A percentile compares a stretch with the other conserved stretches of the same genome.
Evolutionary conservation across 2,329 filamentous ascomycete species (phyloP).

Genomic region (Colletotrichum siamense): DNA sequence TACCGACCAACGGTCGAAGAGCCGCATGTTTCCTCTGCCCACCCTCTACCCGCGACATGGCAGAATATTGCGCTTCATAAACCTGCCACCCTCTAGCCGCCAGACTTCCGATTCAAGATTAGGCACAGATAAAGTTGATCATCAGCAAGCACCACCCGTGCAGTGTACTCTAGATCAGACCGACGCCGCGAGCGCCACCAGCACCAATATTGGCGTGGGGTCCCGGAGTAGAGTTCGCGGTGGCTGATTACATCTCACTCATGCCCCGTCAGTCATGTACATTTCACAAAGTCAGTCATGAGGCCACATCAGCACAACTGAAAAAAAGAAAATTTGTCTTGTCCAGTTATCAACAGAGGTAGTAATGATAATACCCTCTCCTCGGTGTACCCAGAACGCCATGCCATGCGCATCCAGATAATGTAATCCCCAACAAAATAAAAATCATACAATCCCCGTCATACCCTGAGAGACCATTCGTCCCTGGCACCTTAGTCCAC

Average conservation of each 20-base stretch:
- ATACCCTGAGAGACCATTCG: not conserved
- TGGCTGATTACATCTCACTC: not conserved
- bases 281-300: not conserved
- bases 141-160: not conserved
- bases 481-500: not conserved
- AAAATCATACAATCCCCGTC: not conserved
- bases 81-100: not conserved
- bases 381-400: conserved; percentile 13
- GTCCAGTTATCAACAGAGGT: not conserved
- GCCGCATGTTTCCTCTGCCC: not conserved
- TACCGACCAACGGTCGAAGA: not conserved
- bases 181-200: not conserved
- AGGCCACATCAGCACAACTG: rapidly evolving
- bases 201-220: not conserved
- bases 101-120: not conserved
- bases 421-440: conserved; percentile 1
- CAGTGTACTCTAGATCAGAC: not conserved
- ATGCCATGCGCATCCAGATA: conserved; percentile 19
- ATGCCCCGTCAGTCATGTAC: not conserved
- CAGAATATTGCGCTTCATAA: not conserved
- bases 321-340: not conserved
- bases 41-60: not conserved
- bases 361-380: not conserved
- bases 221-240: not conserved
- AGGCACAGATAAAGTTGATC: not conserved